A percentile compares a stretch with the other conserved stretches of the same genome.
These are phyloP conservation scores for Venturia asperata DNA, from an alignment of 2,329 filamentous ascomycete genomes.

Conservation along the genomic window DNA sequence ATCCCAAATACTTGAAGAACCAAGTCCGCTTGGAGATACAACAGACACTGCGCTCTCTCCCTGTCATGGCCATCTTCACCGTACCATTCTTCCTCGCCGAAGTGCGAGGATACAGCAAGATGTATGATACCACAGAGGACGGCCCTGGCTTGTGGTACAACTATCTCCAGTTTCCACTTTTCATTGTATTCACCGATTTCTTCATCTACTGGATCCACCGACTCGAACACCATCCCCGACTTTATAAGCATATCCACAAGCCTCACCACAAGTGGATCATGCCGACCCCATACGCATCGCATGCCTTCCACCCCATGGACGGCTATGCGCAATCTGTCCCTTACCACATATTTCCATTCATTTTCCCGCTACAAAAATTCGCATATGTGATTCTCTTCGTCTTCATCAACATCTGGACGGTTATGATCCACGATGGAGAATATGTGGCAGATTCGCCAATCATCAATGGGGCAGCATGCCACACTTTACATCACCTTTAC, in stretches of 20 bases:
- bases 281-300: slow-evolving; percentile 86
- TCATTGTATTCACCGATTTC: slow-evolving; percentile 82
- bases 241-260: slow-evolving; percentile 92
- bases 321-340: slow-evolving; percentile 83
- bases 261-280: slow-evolving; percentile 99
- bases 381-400: slow-evolving; percentile 79
- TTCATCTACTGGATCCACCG: slow-evolving; percentile 91
- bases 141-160: slow-evolving; percentile 74
- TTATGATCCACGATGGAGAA: slow-evolving; percentile 93
- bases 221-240: slow-evolving; percentile 66
- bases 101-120: slow-evolving; percentile 74
- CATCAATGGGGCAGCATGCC: slow-evolving; percentile 91
- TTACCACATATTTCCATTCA: slow-evolving; percentile 87
- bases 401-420: slow-evolving; percentile 95
- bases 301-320: slow-evolving; percentile 92
- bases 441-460: slow-evolving; percentile 86
- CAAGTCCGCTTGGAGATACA: slow-evolving; percentile 80
- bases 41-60: slow-evolving; percentile 70
- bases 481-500: slow-evolving; percentile 82
- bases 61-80: slow-evolving; percentile 75
- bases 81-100: slow-evolving; percentile 75
- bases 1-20: slow-evolving; percentile 93
- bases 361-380: slow-evolving; percentile 88
- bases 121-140: slow-evolving; percentile 73
- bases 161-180: slow-evolving; percentile 76